Evolutionary conservation across 176 grass and related monocot genomes (phyloP), one percentile per base, ranked within the genome.

Genomic region (Raddia guianensis): DNA sequence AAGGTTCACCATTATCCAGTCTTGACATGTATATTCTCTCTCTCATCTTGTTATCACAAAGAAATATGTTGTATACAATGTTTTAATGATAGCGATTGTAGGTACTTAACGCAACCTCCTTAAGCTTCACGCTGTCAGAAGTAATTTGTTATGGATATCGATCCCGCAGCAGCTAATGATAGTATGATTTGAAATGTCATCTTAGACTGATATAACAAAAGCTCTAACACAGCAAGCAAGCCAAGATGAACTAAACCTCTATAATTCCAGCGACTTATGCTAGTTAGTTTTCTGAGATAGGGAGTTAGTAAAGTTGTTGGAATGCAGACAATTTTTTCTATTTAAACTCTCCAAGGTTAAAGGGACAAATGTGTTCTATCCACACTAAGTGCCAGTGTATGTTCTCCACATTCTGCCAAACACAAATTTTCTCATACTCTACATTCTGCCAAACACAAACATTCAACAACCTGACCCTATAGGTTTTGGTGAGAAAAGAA

Each of bases 1-100:
- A 64, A 78, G 35, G 57, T 78, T 65, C 18, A 48, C 68, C 27
- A 58, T n/a, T 55, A 50, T 83, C 48, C 20, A 43, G 37, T 32
- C 8, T 12, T 79, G 16, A 54, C 12, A 54, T 47, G 15, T 58
- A 12, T 13, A 69, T 46, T 16, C 56, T 68, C 56, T 80, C 40
- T 32, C 48, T 33, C 20, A 49, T 63, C 2, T 63, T 14, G 49
- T 63, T 77, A 1, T 64, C 58, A 11, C 33, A 37, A 62, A 64
- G 48, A 60, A 15, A 10, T 62, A 18, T 14, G 27, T 35, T 69
- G 35, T 53, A 56, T 3, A 18, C 1, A 2, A 16, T 82, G 12
- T 54, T 82, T 6, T 8, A 15, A 65, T 15, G 48, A 47, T 64
- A 55, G 35, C 55, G 12, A 47, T 51, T 20, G 1, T 49, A 63